phyloP scores from a whole-genome alignment of 495 filamentous ascomycete genomes.

The Neurospora sp. region DNA sequence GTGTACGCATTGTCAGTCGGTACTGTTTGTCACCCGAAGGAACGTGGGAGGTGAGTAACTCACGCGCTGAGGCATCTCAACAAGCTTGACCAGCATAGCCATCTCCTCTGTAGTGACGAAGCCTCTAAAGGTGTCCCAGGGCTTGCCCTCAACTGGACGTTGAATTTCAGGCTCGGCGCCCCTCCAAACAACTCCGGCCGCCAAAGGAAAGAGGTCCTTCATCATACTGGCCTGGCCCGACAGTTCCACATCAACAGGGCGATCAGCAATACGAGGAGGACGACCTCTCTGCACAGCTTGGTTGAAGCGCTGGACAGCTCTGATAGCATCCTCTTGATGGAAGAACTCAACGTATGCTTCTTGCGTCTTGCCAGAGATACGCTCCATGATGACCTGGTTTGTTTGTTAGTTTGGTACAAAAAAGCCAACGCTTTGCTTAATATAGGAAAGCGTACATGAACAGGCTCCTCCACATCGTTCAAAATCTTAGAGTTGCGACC shows the following conservation, averaged over 20 bases:
- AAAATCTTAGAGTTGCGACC: constrained; percentile 56
- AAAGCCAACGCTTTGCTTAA: too few relatives aligned
- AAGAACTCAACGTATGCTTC: constrained; percentile 65
- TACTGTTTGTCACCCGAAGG: neutral
- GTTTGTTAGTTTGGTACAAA: too few relatives aligned
- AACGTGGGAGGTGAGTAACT: constrained; percentile 21
- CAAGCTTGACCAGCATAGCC: constrained; percentile 53
- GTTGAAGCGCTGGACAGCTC: constrained; percentile 39
- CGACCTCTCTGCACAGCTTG: constrained; percentile 25
- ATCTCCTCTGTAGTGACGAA: constrained; percentile 68
- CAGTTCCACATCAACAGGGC: constrained; percentile 52
- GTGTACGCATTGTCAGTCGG: neutral
- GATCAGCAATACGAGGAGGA: constrained; percentile 49
- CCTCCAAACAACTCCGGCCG: constrained; percentile 54
- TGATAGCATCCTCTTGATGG: constrained; percentile 42
- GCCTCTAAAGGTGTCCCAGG: constrained; percentile 58
- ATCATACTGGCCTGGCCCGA: constrained; percentile 52
- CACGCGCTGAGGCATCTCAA: constrained; percentile 57
- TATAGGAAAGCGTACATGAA: constrained; percentile 40
- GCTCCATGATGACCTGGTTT: constrained; percentile 60
- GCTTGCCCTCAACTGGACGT: constrained; percentile 26
- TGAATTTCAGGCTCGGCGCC: constrained; percentile 36
- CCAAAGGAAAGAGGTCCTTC: constrained; percentile 56
- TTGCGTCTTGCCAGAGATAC: constrained; percentile 64
- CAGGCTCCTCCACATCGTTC: constrained; percentile 44